These are phyloP conservation scores for Pisolithus albus DNA, from an alignment of 768 basidiomycete genomes.

Conservation along the genomic window DNA sequence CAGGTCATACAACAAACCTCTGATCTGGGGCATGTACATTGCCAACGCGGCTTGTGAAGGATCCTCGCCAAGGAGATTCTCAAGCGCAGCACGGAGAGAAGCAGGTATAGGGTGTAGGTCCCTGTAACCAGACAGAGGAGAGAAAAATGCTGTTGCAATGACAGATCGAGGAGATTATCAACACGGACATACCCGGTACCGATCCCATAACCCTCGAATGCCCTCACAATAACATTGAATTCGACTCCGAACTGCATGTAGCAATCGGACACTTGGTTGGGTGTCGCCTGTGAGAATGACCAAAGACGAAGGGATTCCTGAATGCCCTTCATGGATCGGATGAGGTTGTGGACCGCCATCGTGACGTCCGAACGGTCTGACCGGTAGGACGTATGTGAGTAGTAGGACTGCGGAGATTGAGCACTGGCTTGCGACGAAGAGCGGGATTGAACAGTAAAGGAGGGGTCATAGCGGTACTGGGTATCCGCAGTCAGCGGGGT, in stretches of 20 bases:
- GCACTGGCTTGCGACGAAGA: background rate
- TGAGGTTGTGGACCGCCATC: slow-evolving; percentile 55
- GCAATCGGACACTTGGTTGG: slow-evolving; percentile 76
- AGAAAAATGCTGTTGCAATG: background rate
- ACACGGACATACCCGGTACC: slow-evolving; percentile 57
- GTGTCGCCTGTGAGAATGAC: slow-evolving; percentile 51
- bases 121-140: slow-evolving; percentile 13
- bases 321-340: slow-evolving; percentile 78
- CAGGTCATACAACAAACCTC: slow-evolving; percentile 30
- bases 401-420: background rate
- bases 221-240: slow-evolving; percentile 72
- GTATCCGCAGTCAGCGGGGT: background rate
- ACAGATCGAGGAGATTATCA: background rate
- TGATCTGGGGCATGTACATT: slow-evolving; percentile 33
- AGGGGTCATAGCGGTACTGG: background rate
- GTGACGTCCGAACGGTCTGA: slow-evolving; percentile 40
- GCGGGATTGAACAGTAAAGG: background rate
- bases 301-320: slow-evolving; percentile 68
- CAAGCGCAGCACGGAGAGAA: slow-evolving; percentile 33
- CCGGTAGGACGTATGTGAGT: background rate
- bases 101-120: slow-evolving; percentile 35
- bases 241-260: slow-evolving; percentile 88
- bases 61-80: slow-evolving; percentile 39
- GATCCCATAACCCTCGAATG: slow-evolving; percentile 70
- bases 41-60: slow-evolving; percentile 29